These are phyloP conservation scores for Rhododendron ovatum DNA, from an alignment of 148 eudicot genomes.

Conservation along the genomic window DNA sequence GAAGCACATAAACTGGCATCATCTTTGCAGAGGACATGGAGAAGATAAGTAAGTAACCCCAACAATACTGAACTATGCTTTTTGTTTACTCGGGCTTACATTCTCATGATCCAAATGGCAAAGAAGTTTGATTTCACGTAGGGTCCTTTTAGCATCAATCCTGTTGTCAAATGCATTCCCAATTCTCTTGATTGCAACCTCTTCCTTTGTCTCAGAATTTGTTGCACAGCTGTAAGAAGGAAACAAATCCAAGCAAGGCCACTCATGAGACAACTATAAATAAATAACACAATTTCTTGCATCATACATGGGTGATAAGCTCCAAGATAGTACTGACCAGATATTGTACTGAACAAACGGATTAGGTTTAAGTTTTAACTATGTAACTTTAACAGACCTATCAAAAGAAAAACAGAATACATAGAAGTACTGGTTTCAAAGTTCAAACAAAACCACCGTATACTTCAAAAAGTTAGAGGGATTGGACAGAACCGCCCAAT, in stretches of 20 bases:
- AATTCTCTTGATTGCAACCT: constrained; percentile 89
- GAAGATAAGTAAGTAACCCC: neutral
- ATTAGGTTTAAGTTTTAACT: neutral
- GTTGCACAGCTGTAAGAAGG: constrained; percentile 63
- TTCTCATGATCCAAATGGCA: constrained; percentile 95
- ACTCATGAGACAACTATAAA: neutral
- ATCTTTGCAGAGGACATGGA: neutral
- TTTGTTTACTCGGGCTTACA: constrained; percentile 29
- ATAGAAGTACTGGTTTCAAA: neutral
- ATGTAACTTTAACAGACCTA: neutral
- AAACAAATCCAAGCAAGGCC: neutral
- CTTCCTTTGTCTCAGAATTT: constrained; percentile 77
- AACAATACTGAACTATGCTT: neutral
- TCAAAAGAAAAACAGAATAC: neutral
- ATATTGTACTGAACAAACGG: neutral
- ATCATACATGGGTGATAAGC: neutral
- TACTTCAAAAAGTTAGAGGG: neutral
- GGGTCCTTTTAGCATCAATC: constrained; percentile 84
- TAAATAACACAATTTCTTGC: neutral
- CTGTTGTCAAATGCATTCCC: constrained; percentile 84
- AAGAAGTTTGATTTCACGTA: constrained; percentile 88
- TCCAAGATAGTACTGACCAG: neutral
- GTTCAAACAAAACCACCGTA: neutral
- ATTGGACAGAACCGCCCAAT: neutral
- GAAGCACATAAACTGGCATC: neutral